phyloP scores from a whole-genome alignment of 441 rosid genomes.

The Lepidium campestre region DNA sequence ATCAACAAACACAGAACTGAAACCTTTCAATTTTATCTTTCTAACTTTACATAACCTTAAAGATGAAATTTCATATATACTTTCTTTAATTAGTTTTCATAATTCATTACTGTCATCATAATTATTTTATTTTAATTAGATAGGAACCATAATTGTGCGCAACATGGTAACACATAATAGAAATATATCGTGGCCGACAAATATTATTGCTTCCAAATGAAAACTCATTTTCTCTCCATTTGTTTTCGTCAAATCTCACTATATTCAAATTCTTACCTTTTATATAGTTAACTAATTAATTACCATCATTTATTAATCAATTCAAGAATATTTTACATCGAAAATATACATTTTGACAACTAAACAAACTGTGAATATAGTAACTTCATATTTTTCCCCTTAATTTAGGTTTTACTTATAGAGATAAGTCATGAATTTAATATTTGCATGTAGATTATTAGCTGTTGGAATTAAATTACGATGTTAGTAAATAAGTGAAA shows the following conservation, averaged over 20 bases:
- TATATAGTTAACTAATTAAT: neutral
- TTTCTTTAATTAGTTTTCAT: neutral
- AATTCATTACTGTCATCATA: neutral
- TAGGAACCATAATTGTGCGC: slow-evolving; percentile 8
- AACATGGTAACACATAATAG: slow-evolving; percentile 2
- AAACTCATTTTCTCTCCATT: slow-evolving; percentile 13
- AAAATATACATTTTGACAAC: neutral
- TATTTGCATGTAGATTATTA: neutral
- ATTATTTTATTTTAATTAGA: neutral
- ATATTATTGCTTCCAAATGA: slow-evolving; percentile 15
- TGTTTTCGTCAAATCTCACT: neutral
- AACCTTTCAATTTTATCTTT: neutral
- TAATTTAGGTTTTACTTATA: too few relatives aligned
- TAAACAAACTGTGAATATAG: neutral
- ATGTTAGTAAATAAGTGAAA: neutral
- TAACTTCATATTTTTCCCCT: too few relatives aligned
- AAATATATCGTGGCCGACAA: slow-evolving; percentile 28
- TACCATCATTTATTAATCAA: slow-evolving; percentile 1
- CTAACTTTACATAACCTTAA: neutral
- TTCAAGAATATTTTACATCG: neutral
- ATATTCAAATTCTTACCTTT: neutral
- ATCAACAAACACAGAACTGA: too few relatives aligned
- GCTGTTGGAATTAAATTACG: neutral
- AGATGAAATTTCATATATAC: neutral
- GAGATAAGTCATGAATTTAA: too few relatives aligned